Conservation (phyloP, 192 early-diverging fungal genomes). For the Backusella macrospora region DNA sequence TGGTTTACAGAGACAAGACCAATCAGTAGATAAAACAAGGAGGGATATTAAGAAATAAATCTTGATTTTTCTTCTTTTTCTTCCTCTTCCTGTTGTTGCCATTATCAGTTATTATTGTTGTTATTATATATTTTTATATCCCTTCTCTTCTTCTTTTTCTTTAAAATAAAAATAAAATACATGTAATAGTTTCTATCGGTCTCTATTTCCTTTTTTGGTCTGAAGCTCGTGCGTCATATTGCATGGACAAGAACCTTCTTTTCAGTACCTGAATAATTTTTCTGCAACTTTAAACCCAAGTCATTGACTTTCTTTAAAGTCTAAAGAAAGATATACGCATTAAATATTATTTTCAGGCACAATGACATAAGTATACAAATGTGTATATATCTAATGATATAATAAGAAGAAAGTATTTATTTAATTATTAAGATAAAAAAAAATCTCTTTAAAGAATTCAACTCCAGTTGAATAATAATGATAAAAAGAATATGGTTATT, state of each 20-base stretch:
- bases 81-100: background rate
- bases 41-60: background rate
- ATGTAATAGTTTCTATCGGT: background rate
- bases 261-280: background rate
- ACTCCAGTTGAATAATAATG: too few relatives aligned
- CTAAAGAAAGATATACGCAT: too few relatives aligned
- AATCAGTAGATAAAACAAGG: background rate
- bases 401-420: too few relatives aligned
- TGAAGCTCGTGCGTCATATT: background rate
- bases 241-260: background rate
- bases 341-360: too few relatives aligned
- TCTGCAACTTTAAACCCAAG: too few relatives aligned
- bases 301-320: too few relatives aligned
- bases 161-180: background rate
- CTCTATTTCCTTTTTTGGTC: background rate
- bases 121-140: background rate
- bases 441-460: too few relatives aligned
- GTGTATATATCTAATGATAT: too few relatives aligned
- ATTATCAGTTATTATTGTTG: background rate
- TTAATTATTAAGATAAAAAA: too few relatives aligned
- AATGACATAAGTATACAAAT: too few relatives aligned
- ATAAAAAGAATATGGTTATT: too few relatives aligned
- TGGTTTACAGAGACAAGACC: constrained; percentile 4
- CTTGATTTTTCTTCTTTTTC: background rate
- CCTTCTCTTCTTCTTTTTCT: background rate